A percentile compares a stretch with the other conserved stretches of the same genome.
phyloP scores from a whole-genome alignment of 2,329 filamentous ascomycete genomes.

The Xylariaceae sp. region DNA sequence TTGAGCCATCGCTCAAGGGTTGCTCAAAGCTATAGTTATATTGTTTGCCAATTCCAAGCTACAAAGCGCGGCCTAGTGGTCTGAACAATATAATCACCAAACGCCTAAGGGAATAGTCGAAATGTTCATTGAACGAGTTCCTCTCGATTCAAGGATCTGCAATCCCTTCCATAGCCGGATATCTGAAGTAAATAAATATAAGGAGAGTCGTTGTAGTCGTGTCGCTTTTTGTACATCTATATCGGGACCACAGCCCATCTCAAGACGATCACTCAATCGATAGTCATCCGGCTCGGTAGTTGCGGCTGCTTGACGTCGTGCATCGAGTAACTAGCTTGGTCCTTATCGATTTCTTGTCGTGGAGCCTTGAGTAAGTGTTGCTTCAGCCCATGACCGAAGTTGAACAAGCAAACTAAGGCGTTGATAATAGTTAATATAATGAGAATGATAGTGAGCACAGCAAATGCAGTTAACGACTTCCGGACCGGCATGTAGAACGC shows the following conservation, averaged over 20 bases:
- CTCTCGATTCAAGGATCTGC: slow-evolving; percentile 12
- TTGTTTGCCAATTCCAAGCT: slow-evolving; percentile 4
- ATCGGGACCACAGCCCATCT: slow-evolving; percentile 11
- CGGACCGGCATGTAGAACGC: slow-evolving; percentile 76
- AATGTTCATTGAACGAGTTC: slow-evolving; percentile 14
- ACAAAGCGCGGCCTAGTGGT: slow-evolving; percentile 3
- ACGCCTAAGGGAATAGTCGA: slow-evolving; percentile 24
- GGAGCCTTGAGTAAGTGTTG: slow-evolving; percentile 72
- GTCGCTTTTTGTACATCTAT: slow-evolving; percentile 41
- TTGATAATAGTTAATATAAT: slow-evolving; percentile 89
- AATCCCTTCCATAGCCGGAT: slow-evolving; percentile 31
- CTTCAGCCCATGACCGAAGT: slow-evolving; percentile 90
- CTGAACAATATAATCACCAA: slow-evolving; percentile 19
- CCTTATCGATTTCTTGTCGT: slow-evolving; percentile 57
- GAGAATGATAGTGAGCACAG: slow-evolving; percentile 87
- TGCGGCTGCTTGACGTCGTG: slow-evolving; percentile 61
- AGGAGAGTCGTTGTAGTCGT: slow-evolving; percentile 38
- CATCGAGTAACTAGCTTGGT: slow-evolving; percentile 60
- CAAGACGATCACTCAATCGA: slow-evolving; percentile 53
- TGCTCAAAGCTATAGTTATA: slow-evolving; percentile 7
- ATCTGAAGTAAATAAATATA: slow-evolving; percentile 34
- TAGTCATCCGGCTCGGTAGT: slow-evolving; percentile 64
- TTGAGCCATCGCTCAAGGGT: slow-evolving; percentile 10
- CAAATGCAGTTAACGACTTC: slow-evolving; percentile 89
- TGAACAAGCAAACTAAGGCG: slow-evolving; percentile 84